Percentiles rank a stretch among this genome's conserved stretches.
These are phyloP conservation scores for Barnettozyma sp. DNA, from an alignment of 805 yeast genomes.

Conservation along the genomic window DNA sequence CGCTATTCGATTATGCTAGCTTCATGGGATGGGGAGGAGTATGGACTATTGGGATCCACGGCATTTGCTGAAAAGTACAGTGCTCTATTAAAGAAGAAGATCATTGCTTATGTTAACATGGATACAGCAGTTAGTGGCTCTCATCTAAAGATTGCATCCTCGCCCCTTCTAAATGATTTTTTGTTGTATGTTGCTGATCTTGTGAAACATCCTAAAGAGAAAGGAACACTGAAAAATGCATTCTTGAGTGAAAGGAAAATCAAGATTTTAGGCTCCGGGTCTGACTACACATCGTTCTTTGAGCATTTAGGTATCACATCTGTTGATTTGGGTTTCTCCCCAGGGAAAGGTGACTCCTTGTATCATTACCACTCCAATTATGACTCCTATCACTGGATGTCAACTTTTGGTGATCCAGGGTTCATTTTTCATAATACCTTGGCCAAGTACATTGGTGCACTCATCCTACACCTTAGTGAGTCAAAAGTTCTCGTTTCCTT, in stretches of 20 bases:
- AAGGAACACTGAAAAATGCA: slow-evolving; percentile 23
- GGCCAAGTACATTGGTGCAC: slow-evolving; percentile 46
- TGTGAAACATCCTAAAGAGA: slow-evolving; percentile 38
- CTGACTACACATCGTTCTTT: slow-evolving; percentile 58
- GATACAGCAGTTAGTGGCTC: slow-evolving; percentile 61
- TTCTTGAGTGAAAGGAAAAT: slow-evolving; percentile 29
- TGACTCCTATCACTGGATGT: slow-evolving; percentile 70
- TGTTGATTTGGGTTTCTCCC: slow-evolving; percentile 50
- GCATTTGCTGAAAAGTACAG: slow-evolving; percentile 67
- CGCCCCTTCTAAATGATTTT: slow-evolving; percentile 46
- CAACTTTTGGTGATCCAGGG: slow-evolving; percentile 52
- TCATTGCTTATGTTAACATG: slow-evolving; percentile 61
- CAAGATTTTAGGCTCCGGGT: slow-evolving; percentile 56
- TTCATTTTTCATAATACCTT: slow-evolving; percentile 51
- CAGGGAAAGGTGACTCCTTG: slow-evolving; percentile 43
- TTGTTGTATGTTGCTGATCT: slow-evolving; percentile 38
- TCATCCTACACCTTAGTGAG: slow-evolving; percentile 43
- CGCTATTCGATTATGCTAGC: slow-evolving; percentile 57
- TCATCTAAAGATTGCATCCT: slow-evolving; percentile 40
- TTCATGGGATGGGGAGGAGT: slow-evolving; percentile 84
- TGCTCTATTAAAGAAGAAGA: slow-evolving; percentile 38
- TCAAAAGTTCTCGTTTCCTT: slow-evolving; percentile 38
- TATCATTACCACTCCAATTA: slow-evolving; percentile 75
- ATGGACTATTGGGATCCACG: slow-evolving; percentile 67
- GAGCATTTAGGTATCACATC: slow-evolving; percentile 57